Base-by-base conservation (phyloP, 768 basidiomycete genomes). In the Panellus pusillus region DNA sequence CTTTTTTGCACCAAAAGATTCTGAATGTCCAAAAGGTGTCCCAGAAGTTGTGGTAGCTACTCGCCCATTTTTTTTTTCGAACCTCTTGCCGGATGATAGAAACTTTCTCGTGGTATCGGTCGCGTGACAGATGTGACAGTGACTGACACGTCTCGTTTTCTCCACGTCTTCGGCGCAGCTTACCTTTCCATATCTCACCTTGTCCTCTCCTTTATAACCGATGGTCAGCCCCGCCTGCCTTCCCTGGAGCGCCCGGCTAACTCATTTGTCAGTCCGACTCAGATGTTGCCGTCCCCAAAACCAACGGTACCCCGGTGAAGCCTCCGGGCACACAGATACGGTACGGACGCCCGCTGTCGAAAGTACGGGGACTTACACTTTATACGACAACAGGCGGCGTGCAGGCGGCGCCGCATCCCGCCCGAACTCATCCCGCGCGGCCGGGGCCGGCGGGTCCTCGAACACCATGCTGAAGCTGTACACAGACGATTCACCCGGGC, bases 391-490 rank as follows among this genome's bases (percentile, higher is more conserved):
- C 54, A 93, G 91, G 63, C 86, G 91, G 70, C 80, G 91, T 62
- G 89, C 91, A 61, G 79, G 81, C 55, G 82, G 79, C 39, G 63
- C 72, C 24, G 85, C 86, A 60, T 86, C 86, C 44, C 84, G 80
- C 70, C 93, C 94, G 20, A 94, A 93, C 68, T 95, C 93, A 1
- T 70, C 87, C 28, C 87, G 95, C 54, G 87, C 93, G 37, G 93
- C 95, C 24, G 94, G 96, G 38, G 93, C 93, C 53, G 97, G 97
- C 49, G 97, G 97, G 50, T 94, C 91, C 35, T 92, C 89, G 53
- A 96, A 93, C 76, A 99, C 97, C 52, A 98, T 99, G 97, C 83
- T 99, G 66, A 93, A 92, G 75, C 80, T 99, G 4, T 98, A 98
- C 83, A 98, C 97, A 36, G 96, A 98, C 68, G 97, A 98, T 68